Percentiles rank a stretch among this genome's conserved stretches.
phyloP scores from a whole-genome alignment of 2,329 filamentous ascomycete genomes.

The Ophiocordyceps sinensis region DNA sequence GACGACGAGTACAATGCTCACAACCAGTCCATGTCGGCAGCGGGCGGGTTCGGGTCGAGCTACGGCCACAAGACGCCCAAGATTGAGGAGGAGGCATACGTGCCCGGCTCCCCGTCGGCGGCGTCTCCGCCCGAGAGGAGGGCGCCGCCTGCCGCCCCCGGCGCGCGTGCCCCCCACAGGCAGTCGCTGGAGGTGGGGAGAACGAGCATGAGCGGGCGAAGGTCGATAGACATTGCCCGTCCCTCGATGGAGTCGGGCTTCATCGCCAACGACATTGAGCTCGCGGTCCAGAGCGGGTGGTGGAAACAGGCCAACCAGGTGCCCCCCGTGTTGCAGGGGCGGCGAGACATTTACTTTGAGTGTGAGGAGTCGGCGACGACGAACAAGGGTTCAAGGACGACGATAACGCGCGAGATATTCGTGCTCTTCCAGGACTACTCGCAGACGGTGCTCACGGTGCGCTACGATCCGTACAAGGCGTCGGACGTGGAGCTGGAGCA shows the following conservation, averaged over 20 bases:
- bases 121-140: constrained; percentile 31
- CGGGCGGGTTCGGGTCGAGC: constrained; percentile 11
- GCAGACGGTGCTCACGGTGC: constrained; percentile 74
- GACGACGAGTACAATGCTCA: constrained; percentile 60
- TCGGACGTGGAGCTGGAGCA: constrained; percentile 66
- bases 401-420: constrained; percentile 66
- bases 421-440: constrained; percentile 95
- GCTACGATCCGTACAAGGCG: constrained; percentile 62
- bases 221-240: constrained; percentile 63
- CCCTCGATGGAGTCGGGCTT: constrained; percentile 67
- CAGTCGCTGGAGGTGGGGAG: constrained; percentile 21
- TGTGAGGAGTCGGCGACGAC: constrained; percentile 61
- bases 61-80: constrained; percentile 21
- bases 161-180: constrained; percentile 11
- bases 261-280: constrained; percentile 77
- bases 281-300: constrained; percentile 63
- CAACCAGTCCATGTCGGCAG: constrained; percentile 30
- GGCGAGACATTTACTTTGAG: constrained; percentile 73
- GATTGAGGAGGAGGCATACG: constrained; percentile 32
- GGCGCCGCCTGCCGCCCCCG: constrained; percentile 22
- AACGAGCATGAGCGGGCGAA: constrained; percentile 26
- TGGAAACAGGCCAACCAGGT: constrained; percentile 71
- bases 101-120: constrained; percentile 30
- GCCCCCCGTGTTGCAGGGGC: constrained; percentile 68
- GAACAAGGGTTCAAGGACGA: constrained; percentile 54